Conservation (phyloP, 1,284 basidiomycete genomes). For the Athelia sp. region DNA sequence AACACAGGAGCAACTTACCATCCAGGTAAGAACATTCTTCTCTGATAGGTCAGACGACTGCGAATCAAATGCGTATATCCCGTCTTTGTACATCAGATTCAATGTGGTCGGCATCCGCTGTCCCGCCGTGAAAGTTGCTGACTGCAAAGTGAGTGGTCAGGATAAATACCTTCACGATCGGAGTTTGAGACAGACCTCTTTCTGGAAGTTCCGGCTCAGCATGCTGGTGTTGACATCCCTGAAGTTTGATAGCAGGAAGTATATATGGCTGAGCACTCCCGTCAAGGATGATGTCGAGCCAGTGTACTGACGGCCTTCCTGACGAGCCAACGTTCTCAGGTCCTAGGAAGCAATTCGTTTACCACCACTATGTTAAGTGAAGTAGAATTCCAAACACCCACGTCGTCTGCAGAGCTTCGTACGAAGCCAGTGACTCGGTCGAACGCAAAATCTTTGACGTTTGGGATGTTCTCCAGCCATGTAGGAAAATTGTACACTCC, state of each 20-base stretch:
- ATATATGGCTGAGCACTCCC: slow-evolving; percentile 82
- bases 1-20: slow-evolving; percentile 44
- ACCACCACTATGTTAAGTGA: not conserved
- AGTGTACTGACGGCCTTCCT: slow-evolving; percentile 59
- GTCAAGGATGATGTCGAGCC: slow-evolving; percentile 95
- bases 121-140: slow-evolving; percentile 69
- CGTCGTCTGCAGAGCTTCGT: slow-evolving; percentile 77
- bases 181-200: slow-evolving; percentile 42
- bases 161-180: not conserved
- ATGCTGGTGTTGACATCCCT: slow-evolving; percentile 54
- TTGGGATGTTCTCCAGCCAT: slow-evolving; percentile 67
- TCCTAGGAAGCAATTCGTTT: slow-evolving; percentile 39
- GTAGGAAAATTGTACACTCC: slow-evolving; percentile 84
- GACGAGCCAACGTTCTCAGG: slow-evolving; percentile 58
- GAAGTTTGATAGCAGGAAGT: slow-evolving; percentile 74
- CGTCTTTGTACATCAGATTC: slow-evolving; percentile 57
- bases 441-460: slow-evolving; percentile 89
- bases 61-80: slow-evolving; percentile 79
- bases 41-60: slow-evolving; percentile 46
- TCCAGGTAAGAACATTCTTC: slow-evolving; percentile 75
- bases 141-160: slow-evolving; percentile 32
- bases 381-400: too few species aligned
- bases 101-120: slow-evolving; percentile 80
- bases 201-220: slow-evolving; percentile 54
- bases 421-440: slow-evolving; percentile 76